Evolutionary conservation across 2,329 filamentous ascomycete genomes (phyloP), one percentile per base, ranked within the genome.

Genomic region (Pseudogymnoascus sp.): DNA sequence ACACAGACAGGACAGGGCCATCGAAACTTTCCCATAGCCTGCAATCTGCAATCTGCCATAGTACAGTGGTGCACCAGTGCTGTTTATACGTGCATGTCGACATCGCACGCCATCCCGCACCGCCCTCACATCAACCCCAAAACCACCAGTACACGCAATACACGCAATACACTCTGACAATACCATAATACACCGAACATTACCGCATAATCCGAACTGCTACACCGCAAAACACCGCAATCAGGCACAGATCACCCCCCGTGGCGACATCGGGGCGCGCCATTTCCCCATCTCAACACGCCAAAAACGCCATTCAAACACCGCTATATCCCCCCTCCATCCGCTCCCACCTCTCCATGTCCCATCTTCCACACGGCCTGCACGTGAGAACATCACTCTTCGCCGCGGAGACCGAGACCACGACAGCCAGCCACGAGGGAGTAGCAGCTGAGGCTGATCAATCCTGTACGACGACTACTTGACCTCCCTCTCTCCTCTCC

Each of bases 101-200:
- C 50, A 59, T 59, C 50, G 50, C 50, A 59, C 50, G 50, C 50
- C 50, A 59, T 59, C 50, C 26, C 26, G 26, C 22, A 22, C 26
- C 31, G 26, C 26, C 50, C 26, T 59, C 50, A 35, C 50, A 28
- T 28, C 50, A 59, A 22, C 40, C 16, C 40, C 40, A n/a, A n/a
- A 43, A 11, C 16, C 38, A 8, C 38, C 38, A 41, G 4, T n/a
- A n/a, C 38, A 10, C 38, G 16, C 38, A 22, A 3, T 16, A 40
- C 40, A 16, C 38, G 4, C 14, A 33, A n/a, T n/a, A 19, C 38
- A 19, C 35, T n/a, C 35, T n/a, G 4, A 10, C 11, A 11, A 43
- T 43, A 43, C 40, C 24, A 43, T 24, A 43, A 43, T 43, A 43
- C 40, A 43, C 40, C 19, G 40, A n/a, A 43, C 40, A 43, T 43